Evolutionary conservation across 2,329 filamentous ascomycete species (phyloP).

Genomic region (Calonectria hawksworthii): DNA sequence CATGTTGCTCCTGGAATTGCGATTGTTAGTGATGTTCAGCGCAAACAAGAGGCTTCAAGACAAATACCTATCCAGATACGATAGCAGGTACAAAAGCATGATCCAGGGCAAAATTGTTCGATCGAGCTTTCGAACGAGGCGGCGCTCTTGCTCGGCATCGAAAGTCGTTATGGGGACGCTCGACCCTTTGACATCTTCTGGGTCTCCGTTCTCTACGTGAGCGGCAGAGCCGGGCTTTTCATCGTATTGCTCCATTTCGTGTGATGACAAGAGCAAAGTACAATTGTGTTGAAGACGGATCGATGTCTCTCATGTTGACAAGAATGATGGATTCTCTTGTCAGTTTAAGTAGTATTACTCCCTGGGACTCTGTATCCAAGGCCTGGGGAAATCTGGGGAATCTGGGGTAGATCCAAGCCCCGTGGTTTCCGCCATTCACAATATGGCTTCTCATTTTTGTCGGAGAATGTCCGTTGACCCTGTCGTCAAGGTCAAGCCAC

Average conservation of each 20-base stretch:
- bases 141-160: constrained; percentile 20
- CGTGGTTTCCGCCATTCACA: neutral
- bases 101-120: constrained; percentile 31
- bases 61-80: constrained; percentile 28
- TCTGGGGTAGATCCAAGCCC: neutral
- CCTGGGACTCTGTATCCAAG: too few relatives aligned
- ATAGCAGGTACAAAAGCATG: constrained; percentile 29
- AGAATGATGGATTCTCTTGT: too few relatives aligned
- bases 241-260: neutral
- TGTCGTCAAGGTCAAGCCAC: neutral
- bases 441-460: neutral
- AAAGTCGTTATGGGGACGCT: neutral
- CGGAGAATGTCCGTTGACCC: neutral
- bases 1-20: constrained; percentile 25
- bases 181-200: neutral
- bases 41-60: neutral
- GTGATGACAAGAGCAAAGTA: neutral
- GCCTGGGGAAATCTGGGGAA: neutral
- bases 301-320: neutral
- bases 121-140: constrained; percentile 29
- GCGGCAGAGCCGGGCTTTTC: neutral
- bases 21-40: neutral
- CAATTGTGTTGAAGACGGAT: too few relatives aligned
- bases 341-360: neutral
- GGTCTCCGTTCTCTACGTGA: neutral